Conservation (phyloP, 352 stramenopile genomes). For the Globisporangium apiculatum region DNA sequence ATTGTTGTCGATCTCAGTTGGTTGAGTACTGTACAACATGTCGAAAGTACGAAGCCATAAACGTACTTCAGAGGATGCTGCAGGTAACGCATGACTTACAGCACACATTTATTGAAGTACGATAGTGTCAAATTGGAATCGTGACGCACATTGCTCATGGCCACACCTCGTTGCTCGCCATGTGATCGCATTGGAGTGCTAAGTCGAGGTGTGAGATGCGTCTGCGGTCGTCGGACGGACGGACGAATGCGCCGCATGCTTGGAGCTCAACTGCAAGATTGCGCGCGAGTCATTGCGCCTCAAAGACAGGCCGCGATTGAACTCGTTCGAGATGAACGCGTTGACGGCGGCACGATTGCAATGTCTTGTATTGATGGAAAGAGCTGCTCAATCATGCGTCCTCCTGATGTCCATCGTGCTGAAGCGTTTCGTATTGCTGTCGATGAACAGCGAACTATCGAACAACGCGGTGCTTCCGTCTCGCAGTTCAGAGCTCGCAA, state of each 20-base stretch:
- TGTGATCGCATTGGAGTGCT: not conserved
- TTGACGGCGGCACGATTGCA: no score
- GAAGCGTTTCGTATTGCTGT: not conserved
- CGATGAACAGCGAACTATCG: not conserved
- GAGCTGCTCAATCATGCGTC: no score
- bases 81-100: no score
- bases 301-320: not conserved
- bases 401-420: not conserved
- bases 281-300: not conserved
- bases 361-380: no score
- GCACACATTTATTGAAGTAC: no score
- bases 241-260: not conserved
- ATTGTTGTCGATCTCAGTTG: no score
- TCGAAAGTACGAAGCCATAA: not conserved
- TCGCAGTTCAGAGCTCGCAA: not conserved
- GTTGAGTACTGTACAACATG: not conserved
- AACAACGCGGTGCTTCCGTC: not conserved
- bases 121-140: no score
- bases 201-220: not conserved
- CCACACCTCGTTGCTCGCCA: not conserved
- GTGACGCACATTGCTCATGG: not conserved
- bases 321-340: not conserved
- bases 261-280: constrained; percentile 2
- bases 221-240: no score
- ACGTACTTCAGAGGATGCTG: no score